Conservation (phyloP, 1,284 basidiomycete genomes). For the Flammula alnicola region DNA sequence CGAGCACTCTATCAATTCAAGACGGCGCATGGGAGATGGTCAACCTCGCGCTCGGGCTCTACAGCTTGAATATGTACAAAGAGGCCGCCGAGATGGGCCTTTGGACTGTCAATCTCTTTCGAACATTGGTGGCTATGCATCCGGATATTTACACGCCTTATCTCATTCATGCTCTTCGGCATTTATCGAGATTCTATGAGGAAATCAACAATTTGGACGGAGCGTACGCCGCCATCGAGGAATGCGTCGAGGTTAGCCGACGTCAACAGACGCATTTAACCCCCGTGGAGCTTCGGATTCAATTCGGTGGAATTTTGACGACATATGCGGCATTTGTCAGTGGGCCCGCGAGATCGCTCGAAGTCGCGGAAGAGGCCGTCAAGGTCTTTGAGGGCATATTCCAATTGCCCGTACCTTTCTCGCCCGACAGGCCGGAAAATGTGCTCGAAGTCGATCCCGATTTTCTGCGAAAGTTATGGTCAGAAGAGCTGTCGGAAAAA, state of each 20-base stretch:
- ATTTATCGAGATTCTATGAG: constrained; percentile 5
- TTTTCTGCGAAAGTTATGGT: neutral
- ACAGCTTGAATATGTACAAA: constrained; percentile 6
- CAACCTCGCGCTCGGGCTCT: constrained; percentile 7
- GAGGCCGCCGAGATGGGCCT: constrained; percentile 12
- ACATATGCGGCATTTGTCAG: constrained; percentile 6
- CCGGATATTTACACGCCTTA: constrained; percentile 8
- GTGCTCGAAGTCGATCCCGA: neutral
- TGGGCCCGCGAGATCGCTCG: constrained; percentile 1
- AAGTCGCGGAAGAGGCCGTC: constrained; percentile 10
- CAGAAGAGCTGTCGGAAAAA: constrained; percentile 4
- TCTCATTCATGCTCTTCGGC: constrained; percentile 5
- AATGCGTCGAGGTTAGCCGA: constrained; percentile 9
- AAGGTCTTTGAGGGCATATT: constrained; percentile 3
- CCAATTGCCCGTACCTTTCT: neutral
- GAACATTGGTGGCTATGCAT: constrained; percentile 6
- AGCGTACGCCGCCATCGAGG: constrained; percentile 6
- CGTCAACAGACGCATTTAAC: neutral
- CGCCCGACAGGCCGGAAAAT: neutral
- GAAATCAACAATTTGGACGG: constrained; percentile 4
- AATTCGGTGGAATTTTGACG: constrained; percentile 10
- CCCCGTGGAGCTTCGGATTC: constrained; percentile 7
- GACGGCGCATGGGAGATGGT: too few species aligned
- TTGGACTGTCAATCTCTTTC: constrained; percentile 14
- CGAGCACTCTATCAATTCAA: constrained; percentile 7